phyloP scores from a whole-genome alignment of 2,329 filamentous ascomycete genomes.

The Cordyceps farinosa region DNA sequence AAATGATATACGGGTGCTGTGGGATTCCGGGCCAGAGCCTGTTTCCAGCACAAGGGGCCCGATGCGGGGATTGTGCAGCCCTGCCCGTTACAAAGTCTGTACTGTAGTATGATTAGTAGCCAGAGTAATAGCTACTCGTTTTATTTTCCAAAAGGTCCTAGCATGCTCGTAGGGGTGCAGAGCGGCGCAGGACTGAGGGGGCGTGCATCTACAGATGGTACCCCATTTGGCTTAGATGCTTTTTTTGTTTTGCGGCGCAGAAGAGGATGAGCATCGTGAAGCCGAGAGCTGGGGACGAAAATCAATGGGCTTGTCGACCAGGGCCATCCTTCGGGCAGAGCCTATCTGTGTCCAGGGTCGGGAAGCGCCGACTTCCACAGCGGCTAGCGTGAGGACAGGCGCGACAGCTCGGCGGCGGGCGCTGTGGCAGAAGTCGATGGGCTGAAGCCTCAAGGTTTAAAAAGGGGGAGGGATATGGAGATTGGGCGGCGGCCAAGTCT shows the following conservation, averaged over 20 bases:
- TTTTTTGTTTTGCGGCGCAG: not conserved
- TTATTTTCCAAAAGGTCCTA: not conserved
- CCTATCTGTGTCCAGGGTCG: conserved; percentile 8
- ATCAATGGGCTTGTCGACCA: too few relatives aligned
- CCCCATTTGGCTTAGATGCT: not conserved
- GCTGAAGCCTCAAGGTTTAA: not conserved
- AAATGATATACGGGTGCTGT: not conserved
- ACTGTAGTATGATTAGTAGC: not conserved
- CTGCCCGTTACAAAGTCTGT: not conserved
- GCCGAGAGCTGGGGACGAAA: not conserved
- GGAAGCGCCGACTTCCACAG: conserved; percentile 16
- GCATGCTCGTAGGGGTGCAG: not conserved
- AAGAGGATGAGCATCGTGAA: not conserved
- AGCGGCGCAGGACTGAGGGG: not conserved
- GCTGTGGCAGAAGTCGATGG: not conserved
- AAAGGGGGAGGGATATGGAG: not conserved
- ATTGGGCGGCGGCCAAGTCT: not conserved
- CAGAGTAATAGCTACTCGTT: not conserved
- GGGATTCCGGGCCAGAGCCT: not conserved
- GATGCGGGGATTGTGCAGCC: not conserved
- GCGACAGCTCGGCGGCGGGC: not conserved
- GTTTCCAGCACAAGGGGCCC: not conserved
- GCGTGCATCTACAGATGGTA: conserved; percentile 3
- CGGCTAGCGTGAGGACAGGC: not conserved
- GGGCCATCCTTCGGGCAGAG: not conserved